phyloP scores from a whole-genome alignment of 2,329 filamentous ascomycete genomes.

The Pseudogymnoascus sp. region DNA sequence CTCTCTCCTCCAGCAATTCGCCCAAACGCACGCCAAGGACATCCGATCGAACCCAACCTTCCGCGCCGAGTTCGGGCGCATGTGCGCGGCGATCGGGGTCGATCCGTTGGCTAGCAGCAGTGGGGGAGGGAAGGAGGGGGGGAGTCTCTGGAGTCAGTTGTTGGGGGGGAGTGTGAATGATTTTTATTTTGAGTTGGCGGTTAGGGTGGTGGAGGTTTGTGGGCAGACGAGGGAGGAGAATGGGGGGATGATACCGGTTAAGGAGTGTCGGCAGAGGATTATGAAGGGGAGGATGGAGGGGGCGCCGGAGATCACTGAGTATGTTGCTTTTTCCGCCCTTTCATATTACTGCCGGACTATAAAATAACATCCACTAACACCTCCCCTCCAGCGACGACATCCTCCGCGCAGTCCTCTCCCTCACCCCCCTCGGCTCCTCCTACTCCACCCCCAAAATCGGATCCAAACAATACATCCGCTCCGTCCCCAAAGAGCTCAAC shows the following conservation, averaged over 20 bases:
- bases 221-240: constrained; percentile 81
- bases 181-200: constrained; percentile 96
- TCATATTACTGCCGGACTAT: not conserved
- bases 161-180: constrained; percentile 89
- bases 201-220: constrained; percentile 92
- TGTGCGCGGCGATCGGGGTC: constrained; percentile 95
- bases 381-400: constrained; percentile 66
- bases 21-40: constrained; percentile 86
- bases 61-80: constrained; percentile 93
- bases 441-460: constrained; percentile 83
- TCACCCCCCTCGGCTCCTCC: constrained; percentile 79
- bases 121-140: constrained; percentile 41
- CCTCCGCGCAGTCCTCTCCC: constrained; percentile 75
- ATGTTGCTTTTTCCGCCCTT: constrained; percentile 16
- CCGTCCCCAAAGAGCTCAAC: constrained; percentile 90
- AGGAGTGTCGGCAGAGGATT: constrained; percentile 72
- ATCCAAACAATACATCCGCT: constrained; percentile 78
- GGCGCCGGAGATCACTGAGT: constrained; percentile 70
- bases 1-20: constrained; percentile 89
- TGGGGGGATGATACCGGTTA: constrained; percentile 79
- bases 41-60: constrained; percentile 94
- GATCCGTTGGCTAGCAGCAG: constrained; percentile 77
- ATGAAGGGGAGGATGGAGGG: constrained; percentile 67
- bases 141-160: constrained; percentile 85
- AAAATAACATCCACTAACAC: not conserved